These are phyloP conservation scores for Echeveria elegans DNA, from an alignment of 164 flowering plant species.

Conservation along the genomic window DNA sequence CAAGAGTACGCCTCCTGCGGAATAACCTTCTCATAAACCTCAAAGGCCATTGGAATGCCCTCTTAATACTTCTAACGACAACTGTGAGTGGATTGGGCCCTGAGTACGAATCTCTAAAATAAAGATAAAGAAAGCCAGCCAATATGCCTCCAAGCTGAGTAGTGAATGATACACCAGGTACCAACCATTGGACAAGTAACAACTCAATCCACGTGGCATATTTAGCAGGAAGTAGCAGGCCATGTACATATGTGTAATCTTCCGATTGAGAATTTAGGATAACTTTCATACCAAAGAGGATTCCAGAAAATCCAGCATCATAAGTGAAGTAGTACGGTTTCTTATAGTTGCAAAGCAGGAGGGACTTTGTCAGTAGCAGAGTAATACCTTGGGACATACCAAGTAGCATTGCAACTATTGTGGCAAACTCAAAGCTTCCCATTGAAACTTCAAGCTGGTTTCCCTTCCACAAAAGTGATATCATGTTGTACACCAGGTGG, in stretches of 20 bases:
- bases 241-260: conserved; percentile 51
- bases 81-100: conserved; percentile 50
- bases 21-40: conserved; percentile 24
- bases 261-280: conserved; percentile 66
- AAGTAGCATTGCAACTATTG: conserved; percentile 60
- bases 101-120: conserved; percentile 28
- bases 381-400: conserved; percentile 93
- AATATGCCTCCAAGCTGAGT: conserved; percentile 94
- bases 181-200: conserved; percentile 76
- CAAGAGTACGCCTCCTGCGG: conserved; percentile 28
- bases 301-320: conserved; percentile 90
- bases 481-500: conserved; percentile 93
- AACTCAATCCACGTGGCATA: conserved; percentile 90
- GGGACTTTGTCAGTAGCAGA: conserved; percentile 57
- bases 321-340: conserved; percentile 57
- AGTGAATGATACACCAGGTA: conserved; percentile 89
- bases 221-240: conserved; percentile 64
- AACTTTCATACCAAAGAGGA: conserved; percentile 94
- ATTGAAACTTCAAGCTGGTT: conserved; percentile 71
- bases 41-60: conserved; percentile 48
- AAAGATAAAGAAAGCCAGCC: conserved; percentile 72
- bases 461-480: conserved; percentile 96
- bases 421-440: conserved; percentile 81
- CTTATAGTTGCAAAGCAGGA: conserved; percentile 53
- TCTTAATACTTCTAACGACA: conserved; percentile 23